Conservation (phyloP, 257 asterid species). For the Verbena officinalis region DNA sequence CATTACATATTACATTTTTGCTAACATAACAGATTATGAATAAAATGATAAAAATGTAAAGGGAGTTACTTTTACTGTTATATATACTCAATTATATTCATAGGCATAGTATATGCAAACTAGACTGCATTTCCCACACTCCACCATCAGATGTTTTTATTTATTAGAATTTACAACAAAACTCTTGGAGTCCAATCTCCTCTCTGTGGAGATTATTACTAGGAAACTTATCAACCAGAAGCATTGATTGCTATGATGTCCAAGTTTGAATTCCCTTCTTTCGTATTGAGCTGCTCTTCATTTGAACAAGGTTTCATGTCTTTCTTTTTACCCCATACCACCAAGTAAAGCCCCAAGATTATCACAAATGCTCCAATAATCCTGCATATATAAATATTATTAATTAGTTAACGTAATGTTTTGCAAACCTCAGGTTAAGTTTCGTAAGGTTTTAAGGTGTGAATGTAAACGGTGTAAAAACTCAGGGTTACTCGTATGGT, state of each 20-base stretch:
- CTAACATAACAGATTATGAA: too few relatives aligned
- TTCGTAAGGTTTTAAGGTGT: too few relatives aligned
- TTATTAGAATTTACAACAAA: not conserved
- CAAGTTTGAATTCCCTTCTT: slow-evolving; percentile 28
- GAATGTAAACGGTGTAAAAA: too few relatives aligned
- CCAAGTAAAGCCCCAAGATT: slow-evolving; percentile 60
- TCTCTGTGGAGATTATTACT: not conserved
- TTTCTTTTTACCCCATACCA: slow-evolving; percentile 71
- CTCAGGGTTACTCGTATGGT: too few relatives aligned
- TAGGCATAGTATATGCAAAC: too few relatives aligned
- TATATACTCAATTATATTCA: too few relatives aligned
- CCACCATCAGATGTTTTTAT: too few relatives aligned
- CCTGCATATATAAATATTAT: slow-evolving; percentile 35
- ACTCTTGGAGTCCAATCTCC: not conserved
- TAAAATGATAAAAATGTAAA: too few relatives aligned
- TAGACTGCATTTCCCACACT: not conserved
- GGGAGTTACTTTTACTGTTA: too few relatives aligned
- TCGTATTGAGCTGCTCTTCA: slow-evolving; percentile 24
- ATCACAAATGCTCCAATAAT: slow-evolving; percentile 61
- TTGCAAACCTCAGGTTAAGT: too few relatives aligned
- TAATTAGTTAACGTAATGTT: too few relatives aligned
- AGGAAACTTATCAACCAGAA: slow-evolving; percentile 24
- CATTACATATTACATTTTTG: too few relatives aligned
- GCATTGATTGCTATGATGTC: slow-evolving; percentile 32
- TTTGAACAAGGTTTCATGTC: slow-evolving; percentile 43